Conservation (phyloP, 768 basidiomycete species). For the Macrolepiota albuminosa region DNA sequence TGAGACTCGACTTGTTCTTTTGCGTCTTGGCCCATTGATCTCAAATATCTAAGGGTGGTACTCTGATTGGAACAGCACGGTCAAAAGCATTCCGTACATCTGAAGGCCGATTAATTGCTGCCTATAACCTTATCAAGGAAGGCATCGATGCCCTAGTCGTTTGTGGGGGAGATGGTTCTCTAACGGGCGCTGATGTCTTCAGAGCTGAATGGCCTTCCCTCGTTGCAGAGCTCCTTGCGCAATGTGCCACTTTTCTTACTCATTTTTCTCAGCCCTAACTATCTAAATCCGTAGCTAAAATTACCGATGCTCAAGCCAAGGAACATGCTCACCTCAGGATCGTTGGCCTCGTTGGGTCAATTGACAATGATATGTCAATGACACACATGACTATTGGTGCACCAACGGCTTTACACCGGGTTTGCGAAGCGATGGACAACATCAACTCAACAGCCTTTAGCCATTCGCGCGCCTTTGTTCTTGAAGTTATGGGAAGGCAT, state of each 20-base stretch:
- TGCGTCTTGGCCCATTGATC: background rate
- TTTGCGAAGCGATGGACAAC: conserved; percentile 97
- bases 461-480: conserved; percentile 95
- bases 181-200: conserved; percentile 95
- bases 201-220: conserved; percentile 93
- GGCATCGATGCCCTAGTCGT: conserved; percentile 97
- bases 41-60: conserved; percentile 65
- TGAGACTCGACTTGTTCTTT: conserved; percentile 24
- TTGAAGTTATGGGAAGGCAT: conserved; percentile 99
- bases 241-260: conserved; percentile 38
- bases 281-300: conserved; percentile 43
- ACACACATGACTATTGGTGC: conserved; percentile 98
- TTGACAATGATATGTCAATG: conserved; percentile 99
- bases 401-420: conserved; percentile 90
- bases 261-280: conserved; percentile 1
- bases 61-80: conserved; percentile 91
- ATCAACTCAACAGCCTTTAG: conserved; percentile 96
- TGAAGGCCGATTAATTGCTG: conserved; percentile 88
- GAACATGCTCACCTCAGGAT: conserved; percentile 84
- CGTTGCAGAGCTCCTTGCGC: conserved; percentile 57
- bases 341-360: conserved; percentile 97
- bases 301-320: conserved; percentile 68
- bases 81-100: conserved; percentile 77
- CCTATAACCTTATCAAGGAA: conserved; percentile 88
- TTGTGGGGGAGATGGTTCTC: conserved; percentile 94